These are phyloP conservation scores for Smittium mucronatum DNA, from an alignment of 371 early-diverging fungal species.

Conservation along the genomic window DNA sequence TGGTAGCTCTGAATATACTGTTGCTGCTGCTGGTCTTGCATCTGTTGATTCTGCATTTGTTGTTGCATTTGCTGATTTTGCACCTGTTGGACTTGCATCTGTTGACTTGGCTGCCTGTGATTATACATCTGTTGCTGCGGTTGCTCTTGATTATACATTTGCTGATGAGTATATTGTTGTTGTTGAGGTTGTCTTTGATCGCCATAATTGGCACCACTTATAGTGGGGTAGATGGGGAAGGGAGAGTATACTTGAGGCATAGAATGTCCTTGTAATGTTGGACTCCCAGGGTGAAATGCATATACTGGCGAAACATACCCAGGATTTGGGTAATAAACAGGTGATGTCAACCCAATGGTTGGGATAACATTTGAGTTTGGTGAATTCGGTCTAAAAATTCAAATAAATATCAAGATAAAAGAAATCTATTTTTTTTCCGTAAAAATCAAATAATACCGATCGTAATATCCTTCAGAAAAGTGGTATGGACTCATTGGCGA, in stretches of 20 bases:
- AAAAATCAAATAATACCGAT: no score
- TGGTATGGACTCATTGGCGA: not conserved
- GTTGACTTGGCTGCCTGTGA: conserved; percentile 17
- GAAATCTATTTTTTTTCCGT: no score
- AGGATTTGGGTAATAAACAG: conserved; percentile 2
- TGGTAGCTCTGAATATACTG: not conserved
- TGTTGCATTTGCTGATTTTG: conserved; percentile 7
- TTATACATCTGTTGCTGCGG: conserved; percentile 9
- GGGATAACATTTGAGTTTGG: not conserved
- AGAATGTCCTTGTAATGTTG: not conserved
- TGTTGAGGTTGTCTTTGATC: not conserved
- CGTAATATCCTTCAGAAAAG: not conserved
- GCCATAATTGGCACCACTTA: not conserved
- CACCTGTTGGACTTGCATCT: conserved; percentile 12
- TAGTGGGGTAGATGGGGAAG: not conserved
- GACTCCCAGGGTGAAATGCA: not conserved
- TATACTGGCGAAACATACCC: conserved; percentile 12
- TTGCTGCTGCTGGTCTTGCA: conserved; percentile 1
- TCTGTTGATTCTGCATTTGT: not conserved
- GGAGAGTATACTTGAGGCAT: not conserved
- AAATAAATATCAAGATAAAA: no score
- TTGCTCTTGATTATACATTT: not conserved
- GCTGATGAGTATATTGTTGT: no score
- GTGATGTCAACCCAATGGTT: not conserved
- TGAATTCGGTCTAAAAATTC: conserved; percentile 1